These are phyloP conservation scores for Fusarium nurragi DNA, from an alignment of 2,329 filamentous ascomycete species.

Conservation along the genomic window DNA sequence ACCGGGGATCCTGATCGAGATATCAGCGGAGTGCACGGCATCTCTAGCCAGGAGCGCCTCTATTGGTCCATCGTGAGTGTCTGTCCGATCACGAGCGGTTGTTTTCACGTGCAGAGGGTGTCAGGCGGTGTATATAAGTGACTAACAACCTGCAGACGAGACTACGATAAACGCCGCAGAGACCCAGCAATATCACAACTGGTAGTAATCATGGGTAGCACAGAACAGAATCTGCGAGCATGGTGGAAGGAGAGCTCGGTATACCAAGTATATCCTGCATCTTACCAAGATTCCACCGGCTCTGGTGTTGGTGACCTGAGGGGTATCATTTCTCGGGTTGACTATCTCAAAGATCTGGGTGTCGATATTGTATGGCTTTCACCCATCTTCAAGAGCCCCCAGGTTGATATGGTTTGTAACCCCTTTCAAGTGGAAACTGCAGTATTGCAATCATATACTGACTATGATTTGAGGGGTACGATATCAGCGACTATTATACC, in stretches of 20 bases:
- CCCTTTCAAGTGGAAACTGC: not conserved
- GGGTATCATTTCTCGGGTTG: slow-evolving; percentile 65
- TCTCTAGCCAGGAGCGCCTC: not conserved
- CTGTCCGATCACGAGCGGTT: slow-evolving; percentile 10
- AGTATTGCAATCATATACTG: not conserved
- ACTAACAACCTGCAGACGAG: slow-evolving; percentile 1
- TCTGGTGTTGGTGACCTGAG: slow-evolving; percentile 66
- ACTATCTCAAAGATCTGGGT: slow-evolving; percentile 65
- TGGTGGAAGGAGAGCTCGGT: slow-evolving; percentile 71
- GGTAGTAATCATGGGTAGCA: slow-evolving; percentile 37
- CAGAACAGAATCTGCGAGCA: slow-evolving; percentile 41
- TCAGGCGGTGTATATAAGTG: slow-evolving; percentile 1
- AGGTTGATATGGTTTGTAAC: slow-evolving; percentile 68
- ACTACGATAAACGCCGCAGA: not conserved
- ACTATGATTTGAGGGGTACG: slow-evolving; percentile 66
- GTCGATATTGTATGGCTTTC: slow-evolving; percentile 67
- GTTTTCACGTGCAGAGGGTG: slow-evolving; percentile 16
- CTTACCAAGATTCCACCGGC: slow-evolving; percentile 67
- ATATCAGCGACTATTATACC: slow-evolving; percentile 73
- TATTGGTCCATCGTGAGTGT: slow-evolving; percentile 20
- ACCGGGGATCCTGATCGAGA: not conserved
- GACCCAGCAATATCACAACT: not conserved
- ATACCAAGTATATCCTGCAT: slow-evolving; percentile 71
- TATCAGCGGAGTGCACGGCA: not conserved
- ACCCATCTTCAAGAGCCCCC: slow-evolving; percentile 61